Base-by-base conservation (phyloP, 2,329 filamentous ascomycete species). In the Fusarium hainanense region DNA sequence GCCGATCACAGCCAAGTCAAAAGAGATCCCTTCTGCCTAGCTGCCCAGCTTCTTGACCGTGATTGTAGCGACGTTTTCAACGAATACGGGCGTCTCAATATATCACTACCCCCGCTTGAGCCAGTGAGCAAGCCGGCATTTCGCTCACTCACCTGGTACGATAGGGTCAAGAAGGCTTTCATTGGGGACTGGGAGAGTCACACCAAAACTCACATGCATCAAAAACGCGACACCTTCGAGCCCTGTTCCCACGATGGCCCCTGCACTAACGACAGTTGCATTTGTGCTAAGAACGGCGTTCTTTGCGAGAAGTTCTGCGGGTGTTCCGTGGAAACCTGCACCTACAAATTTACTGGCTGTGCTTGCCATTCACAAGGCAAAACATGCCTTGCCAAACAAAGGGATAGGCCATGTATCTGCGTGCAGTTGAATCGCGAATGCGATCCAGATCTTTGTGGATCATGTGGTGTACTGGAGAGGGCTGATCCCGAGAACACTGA, bases 371-470 rank as follows among this genome's bases (percentile, higher is more conserved):
- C 81, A 1, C 81, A 81, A 9, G 92, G 91, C 56, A 87, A 87
- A 75, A 85, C 84, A 2, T 92, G 89, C 67, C 70, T 84, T 8
- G 77, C 84, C 14, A 87, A 85, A 44, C 83, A 89, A 70, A 86
- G 85, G 65, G 87, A 88, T 58, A 80, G 79, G 63, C 85, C 85
- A 6, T 96, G 93, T 75, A 89, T 91, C 16, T 97, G 93, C 73
- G 83, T 89, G 21, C 84, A 87, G 73, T 84, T 93, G 54, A 91
- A 92, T 70, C 87, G 93, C 41, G 93, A 97, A 79, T 97, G 93
- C 75, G 93, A 96, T 72, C 89, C 92, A 3, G 88, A 91, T 62
- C 83, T 95, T 14, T 97, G 93, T 74, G 85, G 85, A 18, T 84
- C 82, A 11, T 96, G 93, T 71, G 92, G 92, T 28, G 91, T 90